Base-by-base conservation (phyloP, 139 green algal genomes). In the Chlamydomonas incerta region DNA sequence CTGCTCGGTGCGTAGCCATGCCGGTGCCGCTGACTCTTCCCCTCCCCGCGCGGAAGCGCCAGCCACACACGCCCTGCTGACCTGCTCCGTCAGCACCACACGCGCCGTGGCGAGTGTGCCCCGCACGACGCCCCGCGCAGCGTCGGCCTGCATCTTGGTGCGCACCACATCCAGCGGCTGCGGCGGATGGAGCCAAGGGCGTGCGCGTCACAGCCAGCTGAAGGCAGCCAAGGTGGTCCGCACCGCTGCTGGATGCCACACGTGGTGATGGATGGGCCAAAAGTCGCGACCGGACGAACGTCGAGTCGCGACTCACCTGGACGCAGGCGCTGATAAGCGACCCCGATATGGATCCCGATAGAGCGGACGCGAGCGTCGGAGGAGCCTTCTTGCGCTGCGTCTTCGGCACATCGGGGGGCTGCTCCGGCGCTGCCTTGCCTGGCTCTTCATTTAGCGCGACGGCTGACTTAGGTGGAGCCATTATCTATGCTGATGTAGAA, bases 111-210 rank as follows among this genome's bases (percentile, higher is more conserved):
- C 47, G 11, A 85, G 26, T 23, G 79, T 63, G 31, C 66, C 18
- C 10, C 69, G 52, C 26, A 86, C 72, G 3, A 85, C 20, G 20
- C 92, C 90, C 26, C 86, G 77, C 0, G 89, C 92, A 20, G 88
- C 90, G 76, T 98, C 95, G 1, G 92, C 94, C 83, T 98, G 96
- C 92, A 98, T 96, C 76, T 93, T 92, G 6, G 96, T 98, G 15
- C 96, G 89, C 24, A 98, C 65, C 13, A 98, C 96, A 72, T 98
- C 96, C 62, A 98, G 83, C 4, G 96, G 96, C 92, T 98, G 91
- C 70, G 94, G 18, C 28, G 9, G 2, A 4, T 50, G 41, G 41
- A 50, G n/a, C n/a, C n/a, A n/a, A n/a, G n/a, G n/a, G n/a, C n/a
- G n/a, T n/a, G n/a, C n/a, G n/a, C n/a, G n/a, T n/a, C n/a, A n/a